Percentiles rank a stretch among this genome's conserved stretches.
Evolutionary conservation across 257 asterid species (phyloP).

Genomic region (Verbena officinalis): DNA sequence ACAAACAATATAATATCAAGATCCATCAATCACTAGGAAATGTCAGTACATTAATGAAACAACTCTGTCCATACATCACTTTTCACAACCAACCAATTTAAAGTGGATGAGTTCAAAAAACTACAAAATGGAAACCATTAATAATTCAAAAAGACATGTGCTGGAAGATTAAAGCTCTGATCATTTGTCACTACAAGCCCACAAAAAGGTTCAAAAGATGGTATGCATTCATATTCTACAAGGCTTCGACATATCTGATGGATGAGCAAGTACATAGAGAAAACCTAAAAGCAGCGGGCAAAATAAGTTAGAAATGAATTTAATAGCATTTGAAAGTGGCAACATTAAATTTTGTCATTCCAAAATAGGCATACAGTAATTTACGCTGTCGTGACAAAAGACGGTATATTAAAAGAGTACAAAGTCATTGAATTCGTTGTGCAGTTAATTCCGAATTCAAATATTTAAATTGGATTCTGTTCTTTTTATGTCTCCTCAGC

Average conservation of each 20-base stretch:
- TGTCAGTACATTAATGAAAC: neutral
- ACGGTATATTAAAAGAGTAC: neutral
- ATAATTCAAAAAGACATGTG: constrained; percentile 4
- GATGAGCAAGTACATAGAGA: neutral
- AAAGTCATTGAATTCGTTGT: neutral
- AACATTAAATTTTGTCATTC: neutral
- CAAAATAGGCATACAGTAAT: neutral
- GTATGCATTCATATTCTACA: neutral
- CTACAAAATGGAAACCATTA: neutral
- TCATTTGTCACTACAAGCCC: neutral
- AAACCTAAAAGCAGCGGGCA: neutral
- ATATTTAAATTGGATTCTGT: neutral
- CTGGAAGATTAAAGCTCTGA: neutral
- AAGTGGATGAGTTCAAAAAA: neutral
- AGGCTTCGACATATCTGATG: neutral
- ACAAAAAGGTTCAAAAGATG: neutral
- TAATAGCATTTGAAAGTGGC: constrained; percentile 7
- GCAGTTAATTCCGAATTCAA: neutral
- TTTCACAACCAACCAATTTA: constrained; percentile 16
- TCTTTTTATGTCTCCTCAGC: neutral
- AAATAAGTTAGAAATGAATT: constrained; percentile 1
- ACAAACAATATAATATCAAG: constrained; percentile 10
- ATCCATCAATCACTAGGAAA: constrained; percentile 17
- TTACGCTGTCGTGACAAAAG: neutral
- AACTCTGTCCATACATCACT: neutral